Evolutionary conservation across 1,139 yeast species (phyloP).

Genomic region (Keqinozyma sinolaborantium): DNA sequence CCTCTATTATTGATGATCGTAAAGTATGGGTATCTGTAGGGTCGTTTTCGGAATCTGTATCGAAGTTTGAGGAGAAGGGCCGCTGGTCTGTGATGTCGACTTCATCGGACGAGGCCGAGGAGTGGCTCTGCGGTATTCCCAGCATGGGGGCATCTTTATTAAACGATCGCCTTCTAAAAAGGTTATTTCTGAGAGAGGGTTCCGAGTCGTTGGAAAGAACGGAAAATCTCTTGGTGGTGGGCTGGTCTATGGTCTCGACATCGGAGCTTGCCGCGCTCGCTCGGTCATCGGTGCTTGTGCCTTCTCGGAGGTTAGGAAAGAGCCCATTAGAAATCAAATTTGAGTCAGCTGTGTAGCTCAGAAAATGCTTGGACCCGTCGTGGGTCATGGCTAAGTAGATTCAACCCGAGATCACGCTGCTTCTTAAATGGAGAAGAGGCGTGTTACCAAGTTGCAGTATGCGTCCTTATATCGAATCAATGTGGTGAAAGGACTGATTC

Average conservation of each 20-base stretch:
- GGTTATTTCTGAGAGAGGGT: slow-evolving; percentile 1
- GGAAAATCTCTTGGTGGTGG: too few species aligned
- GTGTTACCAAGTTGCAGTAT: too few species aligned
- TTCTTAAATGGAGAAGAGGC: too few species aligned
- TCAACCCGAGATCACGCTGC: too few species aligned
- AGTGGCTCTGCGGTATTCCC: slow-evolving; percentile 5
- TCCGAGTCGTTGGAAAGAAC: not conserved
- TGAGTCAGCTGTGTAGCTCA: slow-evolving; percentile 16
- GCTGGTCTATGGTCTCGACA: too few species aligned
- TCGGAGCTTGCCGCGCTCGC: too few species aligned
- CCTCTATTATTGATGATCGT: slow-evolving; percentile 23
- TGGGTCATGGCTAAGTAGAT: slow-evolving; percentile 9
- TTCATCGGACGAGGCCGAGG: slow-evolving; percentile 5
- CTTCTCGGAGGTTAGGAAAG: slow-evolving; percentile 11
- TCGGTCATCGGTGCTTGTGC: slow-evolving; percentile 6
- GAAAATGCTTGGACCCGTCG: slow-evolving; percentile 12
- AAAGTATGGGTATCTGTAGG: slow-evolving; percentile 13
- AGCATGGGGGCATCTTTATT: slow-evolving; percentile 6
- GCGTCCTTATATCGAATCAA: too few species aligned
- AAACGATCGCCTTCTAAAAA: slow-evolving; percentile 10
- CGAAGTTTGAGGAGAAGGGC: slow-evolving; percentile 12
- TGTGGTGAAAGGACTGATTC: too few species aligned
- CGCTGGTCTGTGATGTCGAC: slow-evolving; percentile 8
- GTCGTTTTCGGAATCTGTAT: slow-evolving; percentile 13
- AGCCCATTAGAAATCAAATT: slow-evolving; percentile 11